A percentile compares a stretch with the other conserved stretches of the same genome.
Conservation (phyloP, 495 filamentous ascomycete genomes). For the Cercophora newfieldiana region DNA sequence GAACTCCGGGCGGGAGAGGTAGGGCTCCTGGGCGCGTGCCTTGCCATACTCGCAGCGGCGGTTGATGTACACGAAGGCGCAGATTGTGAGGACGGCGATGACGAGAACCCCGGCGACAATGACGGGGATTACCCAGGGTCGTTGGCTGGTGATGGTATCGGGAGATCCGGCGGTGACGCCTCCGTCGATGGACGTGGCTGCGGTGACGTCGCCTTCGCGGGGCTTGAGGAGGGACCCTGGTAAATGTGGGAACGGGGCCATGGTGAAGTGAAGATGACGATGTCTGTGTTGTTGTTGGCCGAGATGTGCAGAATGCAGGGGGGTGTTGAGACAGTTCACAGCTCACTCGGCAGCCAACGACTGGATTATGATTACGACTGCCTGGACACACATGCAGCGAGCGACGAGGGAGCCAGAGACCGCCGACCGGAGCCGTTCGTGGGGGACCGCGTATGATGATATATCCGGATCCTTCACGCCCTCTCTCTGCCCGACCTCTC, state of each 20-base stretch:
- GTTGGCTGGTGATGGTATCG: background rate
- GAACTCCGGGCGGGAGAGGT: conserved; percentile 22
- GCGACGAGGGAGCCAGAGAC: background rate
- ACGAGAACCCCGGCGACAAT: conserved; percentile 32
- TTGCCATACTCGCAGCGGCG: conserved; percentile 26
- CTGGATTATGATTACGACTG: background rate
- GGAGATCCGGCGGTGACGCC: background rate
- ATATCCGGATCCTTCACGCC: background rate
- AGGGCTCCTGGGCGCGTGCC: conserved; percentile 22
- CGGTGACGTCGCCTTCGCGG: background rate
- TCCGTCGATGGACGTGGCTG: background rate
- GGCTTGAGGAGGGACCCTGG: background rate
- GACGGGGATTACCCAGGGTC: conserved; percentile 35
- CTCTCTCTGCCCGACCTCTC: background rate
- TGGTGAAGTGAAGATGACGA: background rate
- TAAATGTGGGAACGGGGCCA: background rate
- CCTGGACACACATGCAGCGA: background rate
- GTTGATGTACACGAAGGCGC: conserved; percentile 24
- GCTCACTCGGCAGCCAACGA: background rate
- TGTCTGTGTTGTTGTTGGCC: background rate
- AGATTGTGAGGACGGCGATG: conserved; percentile 27
- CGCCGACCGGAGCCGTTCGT: background rate
- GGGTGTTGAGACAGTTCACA: background rate
- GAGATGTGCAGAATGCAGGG: background rate
- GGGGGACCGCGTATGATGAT: background rate